Evolutionary conservation across 108 stramenopile species (phyloP).

Genomic region (Discostella stelligeroides): DNA sequence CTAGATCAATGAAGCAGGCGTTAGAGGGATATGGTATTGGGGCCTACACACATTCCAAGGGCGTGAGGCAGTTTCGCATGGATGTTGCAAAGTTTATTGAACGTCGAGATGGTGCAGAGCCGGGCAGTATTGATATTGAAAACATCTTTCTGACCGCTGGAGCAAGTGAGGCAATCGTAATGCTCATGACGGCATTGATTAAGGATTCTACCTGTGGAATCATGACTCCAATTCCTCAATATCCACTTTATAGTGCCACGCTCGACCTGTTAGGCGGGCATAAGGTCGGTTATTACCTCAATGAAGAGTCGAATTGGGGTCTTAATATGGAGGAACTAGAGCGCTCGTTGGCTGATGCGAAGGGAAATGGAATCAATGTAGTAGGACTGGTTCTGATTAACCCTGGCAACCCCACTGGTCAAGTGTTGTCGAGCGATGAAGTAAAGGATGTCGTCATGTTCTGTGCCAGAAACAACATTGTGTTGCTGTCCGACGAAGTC

Average conservation of each 20-base stretch:
- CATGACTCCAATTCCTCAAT: constrained; percentile 97
- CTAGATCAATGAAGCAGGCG: constrained; percentile 58
- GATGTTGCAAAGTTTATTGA: constrained; percentile 89
- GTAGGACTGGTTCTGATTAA: constrained; percentile 94
- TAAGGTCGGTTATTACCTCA: constrained; percentile 90
- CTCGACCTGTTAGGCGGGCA: constrained; percentile 84
- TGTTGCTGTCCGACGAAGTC: constrained; percentile 95
- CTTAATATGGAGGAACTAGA: constrained; percentile 78
- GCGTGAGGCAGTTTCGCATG: constrained; percentile 60
- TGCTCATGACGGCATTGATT: constrained; percentile 79
- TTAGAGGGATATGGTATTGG: constrained; percentile 74
- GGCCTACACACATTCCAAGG: constrained; percentile 88
- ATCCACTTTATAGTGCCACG: constrained; percentile 94
- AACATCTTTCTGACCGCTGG: constrained; percentile 95
- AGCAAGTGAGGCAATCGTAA: constrained; percentile 85
- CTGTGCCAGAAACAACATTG: constrained; percentile 82
- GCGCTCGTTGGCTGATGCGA: constrained; percentile 71
- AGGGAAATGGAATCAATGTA: constrained; percentile 60
- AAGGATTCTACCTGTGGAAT: constrained; percentile 72
- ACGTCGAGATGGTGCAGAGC: constrained; percentile 68
- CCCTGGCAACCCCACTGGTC: constrained; percentile 98
- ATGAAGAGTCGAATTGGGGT: constrained; percentile 86
- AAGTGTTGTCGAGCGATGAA: constrained; percentile 73
- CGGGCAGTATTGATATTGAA: constrained; percentile 70
- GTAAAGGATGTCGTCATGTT: constrained; percentile 85